Base-by-base conservation (phyloP, 768 basidiomycete species). In the Nevesoporus exiguus region DNA sequence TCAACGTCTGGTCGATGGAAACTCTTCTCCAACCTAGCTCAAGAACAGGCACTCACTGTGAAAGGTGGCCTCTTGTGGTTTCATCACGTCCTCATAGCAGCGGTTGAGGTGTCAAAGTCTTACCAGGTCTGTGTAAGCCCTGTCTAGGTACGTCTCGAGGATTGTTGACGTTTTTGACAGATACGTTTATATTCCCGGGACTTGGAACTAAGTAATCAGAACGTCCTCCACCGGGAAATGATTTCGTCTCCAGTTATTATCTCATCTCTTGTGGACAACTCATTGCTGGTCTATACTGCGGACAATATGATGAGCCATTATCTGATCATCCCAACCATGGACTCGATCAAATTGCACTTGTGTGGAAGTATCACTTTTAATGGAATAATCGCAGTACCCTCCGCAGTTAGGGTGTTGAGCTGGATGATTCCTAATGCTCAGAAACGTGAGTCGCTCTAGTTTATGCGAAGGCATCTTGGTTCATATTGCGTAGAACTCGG, bases 351-450 rank as follows among this genome's bases (percentile, higher is more conserved):
- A 67, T 75, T 98, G 37, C 88, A 93, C 61, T 71, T 91, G 5
- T 98, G 97, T 70, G 96, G 96, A 8, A 97, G 91, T 62, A 99
- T 98, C 65, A 88, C 86, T 17, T 98, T 99, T 66, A 80, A 81
- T 49, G 96, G 95, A 5, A 89, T 98, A 48, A 90, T 98, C 45
- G 81, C 84, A 13, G 80, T 82, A 8, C 94, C 97, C 7, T 82
- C 77, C 31, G 81, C 90, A 13, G 95, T 99, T 2, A 77, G 94
- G 56, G 89, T 89, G 60, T 73, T 98, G 66, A 97, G 95, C 70
- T 99, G 97, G 97, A 88, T 98, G 84, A 90, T 99, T 52, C 96
- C 97, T 0, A 77, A 79, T 54, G 84, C 88, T 10, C 96, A 98
- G 69, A 98, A 95, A 71, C 87, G 97, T 96, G 66, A 61, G 87